Evolutionary conservation across 2,329 filamentous ascomycete species (phyloP), one percentile per base, ranked within the genome.

Genomic region (Cytospora schulzeri): DNA sequence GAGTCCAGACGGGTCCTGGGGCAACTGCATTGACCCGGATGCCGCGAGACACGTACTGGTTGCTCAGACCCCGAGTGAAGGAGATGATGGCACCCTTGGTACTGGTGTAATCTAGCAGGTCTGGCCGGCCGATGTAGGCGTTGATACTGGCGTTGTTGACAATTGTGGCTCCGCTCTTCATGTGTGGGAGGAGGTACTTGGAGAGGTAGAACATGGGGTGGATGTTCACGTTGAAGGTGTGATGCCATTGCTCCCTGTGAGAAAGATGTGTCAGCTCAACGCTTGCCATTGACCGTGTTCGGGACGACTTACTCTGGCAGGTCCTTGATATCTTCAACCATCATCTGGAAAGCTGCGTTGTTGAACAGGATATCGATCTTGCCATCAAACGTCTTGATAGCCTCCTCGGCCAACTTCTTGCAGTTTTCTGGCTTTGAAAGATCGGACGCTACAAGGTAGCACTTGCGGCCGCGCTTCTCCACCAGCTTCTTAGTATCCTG

Each of bases 111-210:
- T 95, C 91, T 57, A 95, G 84, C 2, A 94, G 83, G 71, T 94
- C 91, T 0, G 89, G 88, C 1, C 91, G 89, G 48, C 91, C 91
- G 64, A 93, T 85, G 77, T 94, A 95, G 29, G 88, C 90, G 74
- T 94, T 94, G 74, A 95, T 88, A 35, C 90, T 93, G 53, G 91
- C 88, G 73, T 92, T 93, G 80, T 94, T 95, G 83, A 96, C 92
- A 74, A 96, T 92, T 29, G 86, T 88, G 63, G 86, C 83, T 41
- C 92, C 91, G n/a, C 76, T 75, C 72, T 86, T 85, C 87, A 95
- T 90, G 76, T 93, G 89, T 0, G 87, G 87, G 14, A 95, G 81
- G 15, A 83, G 78, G 72, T 93, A 92, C 75, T 95, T 95, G 66
- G 91, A 84, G 41, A 94, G 81, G 78, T 88, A 94, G 81, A 93